Evolutionary conservation across 768 basidiomycete genomes (phyloP).

Genomic region (Boletus huronensis): DNA sequence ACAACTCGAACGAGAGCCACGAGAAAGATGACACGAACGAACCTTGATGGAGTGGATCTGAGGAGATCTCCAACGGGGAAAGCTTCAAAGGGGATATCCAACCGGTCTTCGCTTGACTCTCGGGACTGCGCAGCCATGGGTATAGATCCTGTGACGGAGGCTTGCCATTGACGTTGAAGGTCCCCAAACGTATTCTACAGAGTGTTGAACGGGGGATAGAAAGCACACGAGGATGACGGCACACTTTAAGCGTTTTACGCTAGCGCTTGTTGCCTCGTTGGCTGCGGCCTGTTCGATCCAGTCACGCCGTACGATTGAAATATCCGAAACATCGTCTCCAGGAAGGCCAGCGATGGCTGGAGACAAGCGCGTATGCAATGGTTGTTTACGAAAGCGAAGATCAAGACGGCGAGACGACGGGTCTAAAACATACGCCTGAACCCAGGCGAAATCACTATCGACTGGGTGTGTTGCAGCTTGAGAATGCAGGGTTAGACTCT

Average conservation of each 20-base stretch:
- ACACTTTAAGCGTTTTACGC: slow-evolving; percentile 25
- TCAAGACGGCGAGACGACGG: slow-evolving; percentile 33
- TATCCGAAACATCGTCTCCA: slow-evolving; percentile 59
- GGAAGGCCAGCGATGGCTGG: slow-evolving; percentile 57
- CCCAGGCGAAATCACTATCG: slow-evolving; percentile 19
- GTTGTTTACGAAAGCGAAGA: slow-evolving; percentile 46
- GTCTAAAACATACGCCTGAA: slow-evolving; percentile 11
- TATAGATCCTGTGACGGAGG: slow-evolving; percentile 69
- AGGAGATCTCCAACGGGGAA: slow-evolving; percentile 33
- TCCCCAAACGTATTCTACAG: slow-evolving; percentile 63
- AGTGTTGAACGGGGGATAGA: background rate
- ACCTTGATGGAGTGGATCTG: slow-evolving; percentile 24
- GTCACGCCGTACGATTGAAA: slow-evolving; percentile 55
- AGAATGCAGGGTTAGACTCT: background rate
- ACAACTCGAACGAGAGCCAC: background rate
- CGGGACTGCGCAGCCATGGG: slow-evolving; percentile 50
- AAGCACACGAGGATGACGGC: background rate
- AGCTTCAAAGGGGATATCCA: slow-evolving; percentile 36
- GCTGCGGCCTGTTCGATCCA: slow-evolving; percentile 55
- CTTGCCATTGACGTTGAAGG: slow-evolving; percentile 84
- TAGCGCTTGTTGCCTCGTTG: slow-evolving; percentile 24
- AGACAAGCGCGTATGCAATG: slow-evolving; percentile 56
- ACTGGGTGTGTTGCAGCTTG: slow-evolving; percentile 10
- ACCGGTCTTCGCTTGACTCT: slow-evolving; percentile 2
- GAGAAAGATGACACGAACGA: background rate